Evolutionary conservation across 805 yeast species (phyloP).

Genomic region (Candida xyloterini): DNA sequence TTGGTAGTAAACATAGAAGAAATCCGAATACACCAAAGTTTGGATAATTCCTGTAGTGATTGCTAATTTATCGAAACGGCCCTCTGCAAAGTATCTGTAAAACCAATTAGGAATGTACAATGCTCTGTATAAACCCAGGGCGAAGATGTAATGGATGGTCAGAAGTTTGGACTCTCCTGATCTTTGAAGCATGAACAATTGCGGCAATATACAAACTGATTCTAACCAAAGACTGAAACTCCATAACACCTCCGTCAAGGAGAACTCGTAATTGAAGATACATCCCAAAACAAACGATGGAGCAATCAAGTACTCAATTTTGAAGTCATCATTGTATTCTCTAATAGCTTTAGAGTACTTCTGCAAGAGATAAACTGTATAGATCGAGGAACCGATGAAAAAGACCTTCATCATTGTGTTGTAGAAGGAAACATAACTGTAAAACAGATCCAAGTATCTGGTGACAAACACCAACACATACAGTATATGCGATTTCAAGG

Average conservation of each 20-base stretch:
- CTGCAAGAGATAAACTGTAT: constrained; percentile 69
- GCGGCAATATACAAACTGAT: constrained; percentile 88
- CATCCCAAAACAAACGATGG: constrained; percentile 57
- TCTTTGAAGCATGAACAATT: constrained; percentile 82
- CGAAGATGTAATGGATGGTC: constrained; percentile 91
- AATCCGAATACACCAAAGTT: constrained; percentile 87
- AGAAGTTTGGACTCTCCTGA: constrained; percentile 85
- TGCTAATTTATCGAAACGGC: constrained; percentile 64
- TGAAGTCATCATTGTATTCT: constrained; percentile 68
- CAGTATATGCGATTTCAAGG: constrained; percentile 81
- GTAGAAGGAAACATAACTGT: constrained; percentile 62
- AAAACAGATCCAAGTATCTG: constrained; percentile 65
- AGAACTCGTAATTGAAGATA: constrained; percentile 64
- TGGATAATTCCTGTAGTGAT: constrained; percentile 80
- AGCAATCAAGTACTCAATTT: constrained; percentile 63
- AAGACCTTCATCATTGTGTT: constrained; percentile 78
- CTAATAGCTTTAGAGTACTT: constrained; percentile 59
- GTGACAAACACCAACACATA: constrained; percentile 71
- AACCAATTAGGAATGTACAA: constrained; percentile 94
- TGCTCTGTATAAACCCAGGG: constrained; percentile 86
- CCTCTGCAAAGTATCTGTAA: constrained; percentile 72
- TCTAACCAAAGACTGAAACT: constrained; percentile 91
- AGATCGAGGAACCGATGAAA: constrained; percentile 71
- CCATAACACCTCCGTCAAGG: constrained; percentile 70
- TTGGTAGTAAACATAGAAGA: constrained; percentile 86